Evolutionary conservation across 331 rosid genomes (phyloP).

Genomic region (Quercus tomentella): DNA sequence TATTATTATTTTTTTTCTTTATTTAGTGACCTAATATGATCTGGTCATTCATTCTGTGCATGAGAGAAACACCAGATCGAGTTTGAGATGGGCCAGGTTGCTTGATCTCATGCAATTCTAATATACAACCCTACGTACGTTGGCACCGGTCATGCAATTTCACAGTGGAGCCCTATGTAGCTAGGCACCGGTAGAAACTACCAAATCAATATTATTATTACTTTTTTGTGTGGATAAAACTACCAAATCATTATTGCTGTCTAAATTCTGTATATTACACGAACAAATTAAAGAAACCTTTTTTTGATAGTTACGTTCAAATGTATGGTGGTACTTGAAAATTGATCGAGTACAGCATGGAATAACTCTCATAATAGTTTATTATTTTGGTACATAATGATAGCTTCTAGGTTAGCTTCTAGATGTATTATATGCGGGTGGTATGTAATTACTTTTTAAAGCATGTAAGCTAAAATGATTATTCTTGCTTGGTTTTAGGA

Average conservation of each 20-base stretch:
- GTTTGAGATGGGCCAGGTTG: background rate
- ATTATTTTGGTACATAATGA: background rate
- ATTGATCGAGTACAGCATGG: background rate
- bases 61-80: background rate
- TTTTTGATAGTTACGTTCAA: too few relatives aligned
- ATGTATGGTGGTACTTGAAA: too few relatives aligned
- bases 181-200: too few relatives aligned
- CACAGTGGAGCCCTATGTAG: too few relatives aligned
- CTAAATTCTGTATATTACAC: background rate
- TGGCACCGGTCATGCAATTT: background rate
- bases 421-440: background rate
- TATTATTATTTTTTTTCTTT: background rate
- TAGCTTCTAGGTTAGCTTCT: conserved; percentile 1
- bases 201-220: background rate
- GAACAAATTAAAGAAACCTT: background rate
- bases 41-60: background rate
- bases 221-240: too few relatives aligned
- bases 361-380: background rate
- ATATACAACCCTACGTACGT: background rate
- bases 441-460: background rate
- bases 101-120: background rate
- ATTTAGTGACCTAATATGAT: background rate
- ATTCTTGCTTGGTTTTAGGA: conserved; percentile 20
- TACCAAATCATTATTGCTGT: background rate
- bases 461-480: conserved; percentile 15